Evolutionary conservation across 805 yeast species (phyloP), one percentile per base, ranked within the genome.

Genomic region (Saccharomycopsis lassenensis): DNA sequence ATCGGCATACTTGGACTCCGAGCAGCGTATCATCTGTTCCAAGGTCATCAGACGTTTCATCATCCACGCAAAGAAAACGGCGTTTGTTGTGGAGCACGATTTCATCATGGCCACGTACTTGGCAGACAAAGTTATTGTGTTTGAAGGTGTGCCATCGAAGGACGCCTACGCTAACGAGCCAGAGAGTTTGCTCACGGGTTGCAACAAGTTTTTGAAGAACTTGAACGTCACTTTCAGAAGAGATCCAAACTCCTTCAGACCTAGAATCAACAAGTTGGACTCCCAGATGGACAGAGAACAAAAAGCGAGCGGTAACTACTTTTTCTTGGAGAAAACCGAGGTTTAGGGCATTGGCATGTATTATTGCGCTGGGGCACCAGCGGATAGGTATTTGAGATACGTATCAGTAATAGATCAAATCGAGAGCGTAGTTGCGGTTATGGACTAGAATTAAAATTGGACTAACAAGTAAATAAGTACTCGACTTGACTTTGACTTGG

Each of bases 251-350:
- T 83, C 95, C 39, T 91, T 74, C 73, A 81, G 99, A 66, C 99
- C 99, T 54, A 83, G 99, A 74, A 91, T 91, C 60, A 91, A 91
- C 69, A 91, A 91, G 65, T 66, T 84, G 56, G 97, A 83, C 55
- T 87, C 97, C 37, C 99, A 91, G 70, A 85, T 91, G 95, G 99
- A 91, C 63, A 91, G 81, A 65, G 97, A 91, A 66, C 99, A 91
- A 64, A 91, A 91, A 66, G 56, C 73, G 29, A 55, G 74, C 34
- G 98, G 98, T 44, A 87, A 89, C 69, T 91, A 81, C 67, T 91
- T 91, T 77, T 91, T 91, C 75, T 71, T 91, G 63, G 46, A 43
- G 32, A 39, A 36, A 12, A 42, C 43, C n/a, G 42, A 29, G 10
- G 29, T 42, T 24, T 42, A 31, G 26, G 19, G 28, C n/a, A n/a